Evolutionary conservation across 2,329 filamentous ascomycete species (phyloP).

Genomic region (Sporothrix phasma): DNA sequence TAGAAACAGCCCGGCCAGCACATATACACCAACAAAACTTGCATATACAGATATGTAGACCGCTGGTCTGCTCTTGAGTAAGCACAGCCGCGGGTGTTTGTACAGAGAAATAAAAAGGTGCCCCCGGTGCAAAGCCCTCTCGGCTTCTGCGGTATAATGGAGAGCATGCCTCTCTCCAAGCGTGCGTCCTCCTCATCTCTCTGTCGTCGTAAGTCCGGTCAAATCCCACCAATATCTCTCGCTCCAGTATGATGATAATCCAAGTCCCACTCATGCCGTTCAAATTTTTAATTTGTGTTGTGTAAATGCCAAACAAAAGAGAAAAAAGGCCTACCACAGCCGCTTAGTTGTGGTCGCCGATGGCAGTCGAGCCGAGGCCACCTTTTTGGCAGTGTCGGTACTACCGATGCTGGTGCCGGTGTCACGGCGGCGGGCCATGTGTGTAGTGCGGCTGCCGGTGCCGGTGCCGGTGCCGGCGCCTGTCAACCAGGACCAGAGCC

Average conservation of each 20-base stretch:
- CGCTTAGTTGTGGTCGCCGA: background rate
- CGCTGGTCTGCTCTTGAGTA: too few species aligned
- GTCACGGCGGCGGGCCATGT: constrained; percentile 38
- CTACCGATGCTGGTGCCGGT: constrained; percentile 53
- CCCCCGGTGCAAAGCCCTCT: too few species aligned
- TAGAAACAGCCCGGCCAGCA: too few species aligned
- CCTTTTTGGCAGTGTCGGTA: constrained; percentile 54
- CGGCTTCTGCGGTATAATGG: too few species aligned
- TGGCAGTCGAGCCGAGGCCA: constrained; percentile 22
- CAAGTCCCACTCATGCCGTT: background rate
- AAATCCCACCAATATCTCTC: background rate
- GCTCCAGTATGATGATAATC: too few species aligned
- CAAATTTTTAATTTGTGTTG: background rate
- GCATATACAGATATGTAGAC: too few species aligned
- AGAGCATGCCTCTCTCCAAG: too few species aligned
- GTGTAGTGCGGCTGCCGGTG: constrained; percentile 20
- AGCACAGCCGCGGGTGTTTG: too few species aligned
- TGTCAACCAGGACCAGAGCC: constrained; percentile 10
- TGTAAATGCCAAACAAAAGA: too few species aligned
- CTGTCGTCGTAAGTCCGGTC: background rate
- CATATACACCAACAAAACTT: too few species aligned
- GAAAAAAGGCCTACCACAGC: too few species aligned
- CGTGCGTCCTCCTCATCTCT: background rate
- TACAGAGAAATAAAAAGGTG: too few species aligned
- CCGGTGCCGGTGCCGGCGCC: constrained; percentile 6